Percentiles rank a stretch among this genome's conserved stretches.
Evolutionary conservation across 495 filamentous ascomycete species (phyloP).

Genomic region (Penicillium pancosmium): DNA sequence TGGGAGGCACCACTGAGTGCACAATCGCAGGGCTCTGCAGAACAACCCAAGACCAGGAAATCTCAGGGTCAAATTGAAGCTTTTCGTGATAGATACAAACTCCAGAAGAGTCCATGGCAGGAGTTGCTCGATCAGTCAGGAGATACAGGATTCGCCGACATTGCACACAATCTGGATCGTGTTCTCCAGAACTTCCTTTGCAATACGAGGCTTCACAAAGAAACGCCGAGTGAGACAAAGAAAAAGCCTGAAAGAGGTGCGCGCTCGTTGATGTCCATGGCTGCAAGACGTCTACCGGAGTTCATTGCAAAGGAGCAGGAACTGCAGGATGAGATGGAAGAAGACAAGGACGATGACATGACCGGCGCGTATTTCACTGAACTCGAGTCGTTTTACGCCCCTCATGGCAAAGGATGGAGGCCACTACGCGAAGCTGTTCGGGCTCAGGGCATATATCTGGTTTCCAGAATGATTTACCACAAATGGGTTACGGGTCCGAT

Average conservation of each 20-base stretch:
- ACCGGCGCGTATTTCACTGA: constrained; percentile 64
- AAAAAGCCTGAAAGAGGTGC: constrained; percentile 27
- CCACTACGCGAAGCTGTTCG: constrained; percentile 66
- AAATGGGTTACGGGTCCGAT: constrained; percentile 40
- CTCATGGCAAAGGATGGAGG: constrained; percentile 60
- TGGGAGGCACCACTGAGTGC: constrained; percentile 25
- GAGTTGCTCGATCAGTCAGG: constrained; percentile 39
- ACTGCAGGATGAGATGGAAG: constrained; percentile 55
- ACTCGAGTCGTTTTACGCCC: constrained; percentile 61
- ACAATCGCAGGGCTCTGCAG: constrained; percentile 14
- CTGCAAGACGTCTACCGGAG: constrained; percentile 61
- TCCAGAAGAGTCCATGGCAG: constrained; percentile 46
- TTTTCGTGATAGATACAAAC: constrained; percentile 25
- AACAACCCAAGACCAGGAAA: not conserved
- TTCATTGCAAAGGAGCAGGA: constrained; percentile 65
- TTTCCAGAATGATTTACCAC: constrained; percentile 58
- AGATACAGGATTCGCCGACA: constrained; percentile 39
- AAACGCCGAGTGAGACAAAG: not conserved
- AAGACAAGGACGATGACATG: constrained; percentile 48
- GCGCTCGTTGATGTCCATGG: constrained; percentile 66
- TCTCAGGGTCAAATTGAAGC: constrained; percentile 12
- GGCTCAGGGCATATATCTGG: constrained; percentile 63
- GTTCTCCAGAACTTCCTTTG: constrained; percentile 43
- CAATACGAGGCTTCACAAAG: constrained; percentile 31
- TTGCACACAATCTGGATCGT: constrained; percentile 41